Base-by-base conservation (phyloP, 495 filamentous ascomycete genomes). In the Jackrogersella multiformis region DNA sequence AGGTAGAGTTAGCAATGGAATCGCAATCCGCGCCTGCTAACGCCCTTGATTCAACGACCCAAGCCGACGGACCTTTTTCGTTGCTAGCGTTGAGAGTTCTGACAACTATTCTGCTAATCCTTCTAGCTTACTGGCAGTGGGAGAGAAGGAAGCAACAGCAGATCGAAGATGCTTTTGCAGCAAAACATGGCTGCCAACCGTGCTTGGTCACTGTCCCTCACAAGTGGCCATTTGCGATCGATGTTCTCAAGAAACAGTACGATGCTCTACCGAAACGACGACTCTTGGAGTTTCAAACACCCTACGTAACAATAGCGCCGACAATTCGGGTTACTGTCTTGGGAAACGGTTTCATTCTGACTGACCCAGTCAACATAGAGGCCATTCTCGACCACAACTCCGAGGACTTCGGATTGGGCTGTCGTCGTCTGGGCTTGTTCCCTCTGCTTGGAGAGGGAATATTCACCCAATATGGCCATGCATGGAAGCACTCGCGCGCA, bases 401-500 rank as follows among this genome's bases (percentile, higher is more conserved):
- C 41, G 66, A 77, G 23, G 80, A 79, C 73, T 73, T 55, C 44
- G 56, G 79, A 70, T 61, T 84, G 36, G 64, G 71, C 54, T 18
- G 52, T 65, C 76, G 82, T 34, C 72, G 74, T 26, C 32, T 72
- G 13, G 71, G 73, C 4, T 66, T 75, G 10, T 66, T 72, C 23
- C 76, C 78, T 10, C 60, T 84, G 16, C 69, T 87, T 23, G 83
- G 85, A 2, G 74, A 82, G 12, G 85, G 85, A 4, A 86, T 88
- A 56, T 87, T 88, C 66, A 79, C 81, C 0, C 80, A 84, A 52
- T 82, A 87, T 20, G 85, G 86, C 0, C 28, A 51, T 34, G 59
- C 74, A 6, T 88, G 86, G 86, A 76, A 79, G 32, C 82, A 80
- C 5, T 86, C 84, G 1, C 80, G 87, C 12, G 80, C 80, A 13